Evolutionary conservation across 305 asterid genomes (phyloP).

Genomic region (Solanum hybrid): DNA sequence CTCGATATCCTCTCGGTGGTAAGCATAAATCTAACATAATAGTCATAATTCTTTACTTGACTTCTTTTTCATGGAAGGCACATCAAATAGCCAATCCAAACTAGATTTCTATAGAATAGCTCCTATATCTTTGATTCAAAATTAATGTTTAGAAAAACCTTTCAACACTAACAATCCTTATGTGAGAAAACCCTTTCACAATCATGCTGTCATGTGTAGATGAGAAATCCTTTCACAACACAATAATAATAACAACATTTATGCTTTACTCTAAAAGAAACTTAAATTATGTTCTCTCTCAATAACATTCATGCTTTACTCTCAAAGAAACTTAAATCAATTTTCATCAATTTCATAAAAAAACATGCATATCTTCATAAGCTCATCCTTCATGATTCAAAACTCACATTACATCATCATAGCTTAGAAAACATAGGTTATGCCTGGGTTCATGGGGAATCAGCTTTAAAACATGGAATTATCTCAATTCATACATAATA

Average conservation of each 20-base stretch:
- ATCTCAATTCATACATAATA: neutral
- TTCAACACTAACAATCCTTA: neutral
- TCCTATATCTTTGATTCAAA: neutral
- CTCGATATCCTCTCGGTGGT: neutral
- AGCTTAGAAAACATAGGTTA: neutral
- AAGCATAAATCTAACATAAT: neutral
- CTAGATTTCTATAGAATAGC: neutral
- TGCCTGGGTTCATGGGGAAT: neutral
- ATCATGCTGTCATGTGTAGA: neutral
- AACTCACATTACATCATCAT: neutral
- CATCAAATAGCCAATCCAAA: neutral
- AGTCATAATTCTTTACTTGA: neutral
- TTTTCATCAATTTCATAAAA: neutral
- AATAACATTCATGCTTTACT: neutral
- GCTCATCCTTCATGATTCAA: neutral
- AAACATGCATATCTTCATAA: neutral
- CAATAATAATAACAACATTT: too few species aligned
- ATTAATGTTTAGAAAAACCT: neutral
- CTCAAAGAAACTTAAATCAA: neutral
- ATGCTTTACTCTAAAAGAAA: neutral
- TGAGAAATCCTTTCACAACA: neutral
- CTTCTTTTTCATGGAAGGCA: neutral
- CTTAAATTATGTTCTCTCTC: neutral
- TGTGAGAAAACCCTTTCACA: neutral
- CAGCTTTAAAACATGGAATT: neutral